Evolutionary conservation across 768 basidiomycete species (phyloP), one percentile per base, ranked within the genome.

Genomic region (Lactarius trivialis): DNA sequence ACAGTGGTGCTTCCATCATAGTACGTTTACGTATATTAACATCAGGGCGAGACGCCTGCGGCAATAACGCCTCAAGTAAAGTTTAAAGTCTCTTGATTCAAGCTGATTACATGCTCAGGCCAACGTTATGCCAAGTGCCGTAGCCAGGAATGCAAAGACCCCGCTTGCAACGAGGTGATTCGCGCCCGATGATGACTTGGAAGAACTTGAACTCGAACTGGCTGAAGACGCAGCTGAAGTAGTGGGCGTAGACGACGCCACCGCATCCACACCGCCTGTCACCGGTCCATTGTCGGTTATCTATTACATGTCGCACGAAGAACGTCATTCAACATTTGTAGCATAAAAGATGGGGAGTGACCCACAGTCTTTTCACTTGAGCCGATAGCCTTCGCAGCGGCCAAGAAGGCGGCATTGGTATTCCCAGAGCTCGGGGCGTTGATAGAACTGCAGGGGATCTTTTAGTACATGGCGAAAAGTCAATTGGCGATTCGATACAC

Each of bases 381-480:
- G 8, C 77, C 78, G 37, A 77, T 74, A 9, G 72, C 71, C 37
- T 68, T 58, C 2, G 82, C 82, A 26, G 77, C 75, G 19, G 75
- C 63, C 61, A 67, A 55, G 73, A 77, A 82, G 5, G 71, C 70
- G 15, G 70, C 73, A 66, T 74, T 78, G 14, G 76, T 81, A 66
- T 81, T 76, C 36, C 77, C 81, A 28, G 73, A 72, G 6, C 72
- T 12, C 2, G 80, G 81, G 14, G 81, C 79, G 56, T 82, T 82
- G 65, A 82, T 82, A 56, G 71, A 68, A 4, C 74, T 71, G 56
- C 24, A 21, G 32, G 43, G n/a, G 30, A 53, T 9, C 14, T 7
- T 21, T 55, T 41, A 2, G 41, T 37, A 45, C 1, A 1, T 36
- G 5, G 4, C 26, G 15, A 33, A 24, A 17, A 4, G 2, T 33